Evolutionary conservation across 148 eudicot genomes (phyloP), one percentile per base, ranked within the genome.

Genomic region (Diospyros lotus): DNA sequence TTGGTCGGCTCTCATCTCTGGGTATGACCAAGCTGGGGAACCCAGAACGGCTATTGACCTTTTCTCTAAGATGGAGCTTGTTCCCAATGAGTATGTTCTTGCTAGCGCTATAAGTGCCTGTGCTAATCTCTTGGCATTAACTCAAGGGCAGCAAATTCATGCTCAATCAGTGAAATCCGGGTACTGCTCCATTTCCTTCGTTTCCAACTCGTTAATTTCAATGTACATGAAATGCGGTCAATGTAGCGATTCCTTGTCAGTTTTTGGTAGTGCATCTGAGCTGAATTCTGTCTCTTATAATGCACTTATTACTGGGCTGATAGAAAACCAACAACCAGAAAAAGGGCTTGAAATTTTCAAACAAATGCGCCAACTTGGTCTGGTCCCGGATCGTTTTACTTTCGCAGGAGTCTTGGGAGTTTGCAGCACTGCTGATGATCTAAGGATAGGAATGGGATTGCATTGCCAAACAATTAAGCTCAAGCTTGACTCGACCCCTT

Each of bases 51-150:
- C 85, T 1, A 45, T 86, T 58, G 62, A 75, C 1, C 69, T 89
- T 18, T 83, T 78, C 66, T 51, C 78, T 15, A 54, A 60, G 56
- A 80, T 89, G 85, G 69, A 58, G 12, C 53, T 80, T 52, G 45
- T 61, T 64, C 80, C 92, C 45, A 89, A 86, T 64, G 92, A 89
- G 13, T 86, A 73, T 41, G 62, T 84, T 46, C 77, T 86, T 55
- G 82, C 84, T 14, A 89, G 92, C 75, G 87, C 82, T 65, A 69
- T 86, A 4, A 84, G 88, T 78, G 85, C 89, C 15, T 86, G 91
- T 74, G 82, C 87, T 48, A 77, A 80, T 43, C 69, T 82, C 17
- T 8, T 38, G 70, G 83, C 58, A 11, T 69, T 75, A 68, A 64
- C n/a, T 4, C 68, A 58, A 44, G 91, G 87, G 44, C 80, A 75